These are phyloP conservation scores for Solanum lycopersicoides DNA, from an alignment of 257 asterid genomes.

Conservation along the genomic window DNA sequence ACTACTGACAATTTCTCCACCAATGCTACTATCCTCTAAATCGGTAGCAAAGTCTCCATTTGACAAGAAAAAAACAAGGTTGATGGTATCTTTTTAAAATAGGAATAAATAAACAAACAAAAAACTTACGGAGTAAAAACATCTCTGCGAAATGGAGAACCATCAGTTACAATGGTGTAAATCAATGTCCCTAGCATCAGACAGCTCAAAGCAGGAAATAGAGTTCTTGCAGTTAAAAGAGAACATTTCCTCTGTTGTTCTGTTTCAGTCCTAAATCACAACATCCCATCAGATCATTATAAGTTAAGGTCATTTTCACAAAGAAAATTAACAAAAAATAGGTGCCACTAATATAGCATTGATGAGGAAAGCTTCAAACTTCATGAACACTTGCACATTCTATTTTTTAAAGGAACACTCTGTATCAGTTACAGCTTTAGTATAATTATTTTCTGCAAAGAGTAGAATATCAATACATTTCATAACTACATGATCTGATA, in stretches of 20 bases:
- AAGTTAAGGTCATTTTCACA: not conserved
- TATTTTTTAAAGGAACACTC: not conserved
- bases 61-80: not conserved
- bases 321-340: not conserved
- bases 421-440: not conserved
- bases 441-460: not conserved
- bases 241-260: constrained; percentile 39
- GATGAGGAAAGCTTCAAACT: not conserved
- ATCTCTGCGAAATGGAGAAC: constrained; percentile 71
- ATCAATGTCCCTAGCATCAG: constrained; percentile 62
- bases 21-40: not conserved
- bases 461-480: not conserved
- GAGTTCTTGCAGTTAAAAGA: constrained; percentile 37
- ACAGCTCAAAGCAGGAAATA: constrained; percentile 55
- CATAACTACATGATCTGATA: not conserved
- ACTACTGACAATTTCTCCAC: not conserved
- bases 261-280: constrained; percentile 27
- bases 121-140: constrained; percentile 60
- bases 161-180: constrained; percentile 54
- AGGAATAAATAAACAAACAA: not conserved
- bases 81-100: not conserved
- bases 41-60: not conserved
- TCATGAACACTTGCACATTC: not conserved
- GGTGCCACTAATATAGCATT: not conserved
- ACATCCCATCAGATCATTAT: not conserved